phyloP scores from a whole-genome alignment of 129 eudicot genomes.

The carrot (Daucus carota) region DNA sequence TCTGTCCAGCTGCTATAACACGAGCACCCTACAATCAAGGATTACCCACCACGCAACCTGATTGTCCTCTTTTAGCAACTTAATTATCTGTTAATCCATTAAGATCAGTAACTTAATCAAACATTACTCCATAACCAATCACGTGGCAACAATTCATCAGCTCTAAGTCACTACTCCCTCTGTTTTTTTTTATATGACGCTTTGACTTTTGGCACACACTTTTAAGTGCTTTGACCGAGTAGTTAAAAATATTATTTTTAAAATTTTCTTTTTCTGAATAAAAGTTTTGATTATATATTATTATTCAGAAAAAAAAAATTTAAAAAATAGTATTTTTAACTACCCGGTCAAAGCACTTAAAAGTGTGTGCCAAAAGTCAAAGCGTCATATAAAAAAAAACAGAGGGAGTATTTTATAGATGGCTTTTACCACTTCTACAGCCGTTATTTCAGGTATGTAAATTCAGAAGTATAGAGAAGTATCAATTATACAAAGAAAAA shows the following conservation, averaged over 20 bases:
- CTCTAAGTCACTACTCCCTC: background rate
- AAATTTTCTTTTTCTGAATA: no score
- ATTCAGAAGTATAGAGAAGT: slow-evolving; percentile 8
- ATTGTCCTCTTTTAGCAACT: background rate
- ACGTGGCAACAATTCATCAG: background rate
- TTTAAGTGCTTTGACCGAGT: no score
- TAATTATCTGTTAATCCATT: background rate
- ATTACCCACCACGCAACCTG: background rate
- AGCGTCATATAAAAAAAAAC: no score
- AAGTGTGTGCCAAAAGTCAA: no score
- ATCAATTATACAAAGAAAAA: background rate
- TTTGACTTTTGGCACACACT: no score
- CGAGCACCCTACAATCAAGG: background rate
- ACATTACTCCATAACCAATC: background rate
- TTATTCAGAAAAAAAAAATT: no score
- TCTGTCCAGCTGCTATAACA: background rate
- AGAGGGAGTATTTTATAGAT: background rate
- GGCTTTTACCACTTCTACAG: slow-evolving; percentile 27
- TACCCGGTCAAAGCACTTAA: no score
- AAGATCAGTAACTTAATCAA: background rate
- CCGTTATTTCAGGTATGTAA: slow-evolving; percentile 33
- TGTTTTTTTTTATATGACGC: no score
- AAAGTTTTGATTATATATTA: no score
- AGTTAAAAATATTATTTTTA: no score
- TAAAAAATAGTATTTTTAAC: no score